Base-by-base conservation (phyloP, 352 stramenopile species). In the Phytopythium cucurbitacearum region DNA sequence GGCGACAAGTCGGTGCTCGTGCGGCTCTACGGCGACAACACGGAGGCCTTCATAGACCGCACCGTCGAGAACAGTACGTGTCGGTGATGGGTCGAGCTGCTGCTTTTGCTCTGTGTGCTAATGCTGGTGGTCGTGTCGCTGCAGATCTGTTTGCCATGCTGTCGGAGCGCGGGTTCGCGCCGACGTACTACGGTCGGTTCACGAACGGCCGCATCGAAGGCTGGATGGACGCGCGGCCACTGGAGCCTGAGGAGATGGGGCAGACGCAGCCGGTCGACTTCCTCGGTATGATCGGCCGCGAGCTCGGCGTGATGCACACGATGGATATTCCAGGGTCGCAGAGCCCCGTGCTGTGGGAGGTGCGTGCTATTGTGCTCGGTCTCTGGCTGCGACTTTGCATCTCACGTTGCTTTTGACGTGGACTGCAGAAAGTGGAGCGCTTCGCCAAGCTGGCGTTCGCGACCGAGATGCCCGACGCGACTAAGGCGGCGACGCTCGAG, bases 1-100 rank as follows among this genome's bases (percentile, higher is more conserved):
- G 48, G 71, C 15, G 79, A 86, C 48, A 67, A 84, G 64, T 90
- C 82, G 40, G 84, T 95, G 43, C 76, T 98, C 13, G 79, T 98
- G 47, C 85, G 92, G 16, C 64, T 98, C 40, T 98, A 97, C 51
- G 92, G 92, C 16, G 71, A 91, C 56, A 93, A 97, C 73, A 97
- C 92, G 37, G 91, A 97, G 53, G 77, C 91, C 28, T 89, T 97
- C 39, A 98, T 98, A 53, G 89, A 97, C 71, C 73, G 92, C 59
- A 67, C 71, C n/a, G 70, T 91, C 42, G 92, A 98, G 56, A 97
- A 95, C 71, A 87, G 85, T 94, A 71, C 60, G 78, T 73, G 34
- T 11, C 34, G 12, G 5, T 6, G 2, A 3, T 40, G 4, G 11
- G 8, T 43, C 41, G 28, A 2, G 4, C 42, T 4, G n/a, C 13